A percentile compares a stretch with the other conserved stretches of the same genome.
Evolutionary conservation across 805 yeast genomes (phyloP).

Genomic region (Yamadazyma tumulicola): DNA sequence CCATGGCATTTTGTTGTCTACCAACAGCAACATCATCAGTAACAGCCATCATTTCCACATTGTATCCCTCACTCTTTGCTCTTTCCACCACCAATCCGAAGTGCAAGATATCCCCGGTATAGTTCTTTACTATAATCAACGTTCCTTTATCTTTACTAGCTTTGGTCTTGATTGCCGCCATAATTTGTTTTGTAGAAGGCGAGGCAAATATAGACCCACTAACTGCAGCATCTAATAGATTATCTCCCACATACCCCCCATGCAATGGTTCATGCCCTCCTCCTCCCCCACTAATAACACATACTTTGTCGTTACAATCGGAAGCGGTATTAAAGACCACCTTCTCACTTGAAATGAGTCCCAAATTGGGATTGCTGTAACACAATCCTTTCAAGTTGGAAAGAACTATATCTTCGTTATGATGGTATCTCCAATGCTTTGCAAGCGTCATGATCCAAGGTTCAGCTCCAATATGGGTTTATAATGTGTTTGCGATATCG

Average conservation of each 20-base stretch:
- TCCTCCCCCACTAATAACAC: slow-evolving; percentile 88
- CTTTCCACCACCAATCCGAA: slow-evolving; percentile 90
- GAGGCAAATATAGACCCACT: slow-evolving; percentile 92
- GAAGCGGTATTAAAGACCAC: slow-evolving; percentile 47
- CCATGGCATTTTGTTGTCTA: slow-evolving; percentile 81
- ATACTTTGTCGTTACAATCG: slow-evolving; percentile 51
- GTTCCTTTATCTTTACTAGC: slow-evolving; percentile 56
- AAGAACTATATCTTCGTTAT: slow-evolving; percentile 43
- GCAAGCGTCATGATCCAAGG: slow-evolving; percentile 1
- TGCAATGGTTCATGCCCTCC: slow-evolving; percentile 96
- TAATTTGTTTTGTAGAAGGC: slow-evolving; percentile 88
- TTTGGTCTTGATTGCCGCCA: slow-evolving; percentile 62
- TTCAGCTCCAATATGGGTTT: no score
- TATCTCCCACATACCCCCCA: slow-evolving; percentile 86
- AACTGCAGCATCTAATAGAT: slow-evolving; percentile 81
- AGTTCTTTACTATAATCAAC: slow-evolving; percentile 79
- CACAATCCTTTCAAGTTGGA: slow-evolving; percentile 51
- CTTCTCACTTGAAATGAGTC: slow-evolving; percentile 52
- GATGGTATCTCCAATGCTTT: slow-evolving; percentile 49
- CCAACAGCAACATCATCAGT: slow-evolving; percentile 96
- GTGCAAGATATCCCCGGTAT: slow-evolving; percentile 91
- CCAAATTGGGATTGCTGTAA: slow-evolving; percentile 51
- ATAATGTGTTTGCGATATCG: no score
- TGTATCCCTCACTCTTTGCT: slow-evolving; percentile 72
- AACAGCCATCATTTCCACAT: slow-evolving; percentile 70